Evolutionary conservation across 768 basidiomycete species (phyloP), one percentile per base, ranked within the genome.

Genomic region (Saitozyma sp.): DNA sequence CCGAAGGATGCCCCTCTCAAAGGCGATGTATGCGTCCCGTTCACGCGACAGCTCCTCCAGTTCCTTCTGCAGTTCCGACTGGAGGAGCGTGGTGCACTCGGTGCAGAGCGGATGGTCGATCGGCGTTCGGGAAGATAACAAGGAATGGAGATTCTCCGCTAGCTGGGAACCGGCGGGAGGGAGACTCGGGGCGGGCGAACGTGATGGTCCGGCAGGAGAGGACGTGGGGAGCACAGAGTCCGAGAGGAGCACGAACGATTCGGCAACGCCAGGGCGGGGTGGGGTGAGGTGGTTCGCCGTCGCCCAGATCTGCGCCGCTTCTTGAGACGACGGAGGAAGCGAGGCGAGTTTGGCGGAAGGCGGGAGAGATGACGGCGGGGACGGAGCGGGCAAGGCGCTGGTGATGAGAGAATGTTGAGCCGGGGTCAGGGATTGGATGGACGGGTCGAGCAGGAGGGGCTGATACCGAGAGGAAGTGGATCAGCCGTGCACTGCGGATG

Each of bases 41-140:
- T 96, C 92, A 75, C 88, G 89, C 81, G 88, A 91, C 3, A 89
- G 89, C 81, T 96, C 92, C 61, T 95, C 92, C 14, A 95, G 83
- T 73, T 92, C 88, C 51, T 84, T 84, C 69, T 89, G 87, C 40
- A 98, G 84, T 29, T 86, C 86, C 1, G 83, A 83, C 39, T 94
- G 84, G 41, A 98, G 80, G 53, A 89, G 84, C 71, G 90, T 88
- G 3, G 93, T 91, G 79, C 96, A 99, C 73, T 98, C 95, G 0
- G 89, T 86, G 78, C 96, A 99, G 8, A 99, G 84, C 6, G 96
- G 96, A 76, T 97, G 93, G 76, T 93, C 91, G 50, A 94, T 85
- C 40, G 76, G 67, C 14, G 80, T 79, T n/a, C 66, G 45, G 1
- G 74, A 70, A 0, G 80, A 80, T 5, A 79, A 66, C 50, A 80